Base-by-base conservation (phyloP, 2,329 filamentous ascomycete genomes). In the Alternaria arborescens region DNA sequence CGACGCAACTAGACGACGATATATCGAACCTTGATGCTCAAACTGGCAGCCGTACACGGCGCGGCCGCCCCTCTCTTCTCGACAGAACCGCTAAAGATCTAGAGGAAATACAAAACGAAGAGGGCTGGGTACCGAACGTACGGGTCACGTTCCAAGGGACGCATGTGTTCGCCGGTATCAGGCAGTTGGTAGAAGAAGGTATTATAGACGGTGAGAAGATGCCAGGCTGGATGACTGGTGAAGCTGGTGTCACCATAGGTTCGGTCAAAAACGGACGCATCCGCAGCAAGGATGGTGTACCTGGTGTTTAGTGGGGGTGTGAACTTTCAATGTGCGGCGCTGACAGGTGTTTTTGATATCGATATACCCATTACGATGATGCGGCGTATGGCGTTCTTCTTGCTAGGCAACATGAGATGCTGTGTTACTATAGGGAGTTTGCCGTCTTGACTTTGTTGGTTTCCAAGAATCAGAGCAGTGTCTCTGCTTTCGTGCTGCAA, bases 191-290 rank as follows among this genome's bases (percentile, higher is more conserved):
- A 0, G 92, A 96, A 76, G 81, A 87, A 16, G 92, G 92, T 0
- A 84, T 91, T 52, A 82, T 97, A 26, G 88, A 96, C 73, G 90
- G 92, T 1, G 85, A 89, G 70, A 86, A 83, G 55, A 94, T 96
- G 90, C 93, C 93, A 0, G 91, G 91, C 0, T 97, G 93, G 92
- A 90, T 97, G 89, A 95, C 92, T 1, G 93, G 93, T 2, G 93
- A 97, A 71, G 91, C 93, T 44, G 91, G 89, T 0, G 88, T 95
- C 5, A 95, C 91, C 54, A 84, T 89, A 38, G 91, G 91, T 0
- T 85, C 87, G 28, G 87, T 96, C 4, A 85, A 84, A 65, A 78
- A 87, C 60, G 92, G 92, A 2, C 83, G 88, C 63, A 88, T 93
- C 52, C 63, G 67, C 48, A 71, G 67, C 10, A 77, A 70, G 55